Conservation (phyloP, 257 asterid species). For the Solanum bulbocastanum region DNA sequence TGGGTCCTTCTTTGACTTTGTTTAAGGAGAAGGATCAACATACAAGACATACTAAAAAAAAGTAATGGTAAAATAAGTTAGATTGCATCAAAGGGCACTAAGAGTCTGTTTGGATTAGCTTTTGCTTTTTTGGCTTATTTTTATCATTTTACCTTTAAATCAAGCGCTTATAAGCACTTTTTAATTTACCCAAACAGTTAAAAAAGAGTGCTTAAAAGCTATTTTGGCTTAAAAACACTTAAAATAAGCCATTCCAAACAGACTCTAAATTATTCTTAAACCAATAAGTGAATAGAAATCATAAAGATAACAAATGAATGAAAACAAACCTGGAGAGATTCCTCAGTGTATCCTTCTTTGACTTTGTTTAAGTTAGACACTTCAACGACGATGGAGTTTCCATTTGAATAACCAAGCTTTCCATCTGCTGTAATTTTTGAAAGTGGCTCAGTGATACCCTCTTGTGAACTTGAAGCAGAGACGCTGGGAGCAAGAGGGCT, state of each 20-base stretch:
- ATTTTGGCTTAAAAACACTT: neutral
- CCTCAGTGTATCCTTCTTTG: slow-evolving; percentile 96
- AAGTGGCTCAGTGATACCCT: slow-evolving; percentile 60
- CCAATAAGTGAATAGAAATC: neutral
- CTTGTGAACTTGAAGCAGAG: slow-evolving; percentile 66
- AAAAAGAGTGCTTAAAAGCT: neutral
- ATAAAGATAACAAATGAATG: neutral
- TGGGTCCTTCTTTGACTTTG: neutral
- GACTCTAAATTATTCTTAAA: neutral
- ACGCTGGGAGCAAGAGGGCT: slow-evolving; percentile 82
- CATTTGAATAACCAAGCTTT: slow-evolving; percentile 78
- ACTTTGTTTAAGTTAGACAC: slow-evolving; percentile 97
- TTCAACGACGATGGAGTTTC: slow-evolving; percentile 89
- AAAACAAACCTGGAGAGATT: slow-evolving; percentile 73
- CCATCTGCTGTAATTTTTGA: slow-evolving; percentile 84
- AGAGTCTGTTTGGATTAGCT: neutral
- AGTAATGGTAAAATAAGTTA: neutral
- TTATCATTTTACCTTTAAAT: neutral
- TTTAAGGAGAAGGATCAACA: neutral
- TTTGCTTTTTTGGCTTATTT: no score
- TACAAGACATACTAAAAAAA: neutral
- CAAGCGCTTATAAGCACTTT: neutral
- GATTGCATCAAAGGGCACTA: neutral
- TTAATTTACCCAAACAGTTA: neutral
- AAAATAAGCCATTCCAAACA: neutral